Evolutionary conservation across 306 rosid species (phyloP).

Genomic region (Benincasa hispida): DNA sequence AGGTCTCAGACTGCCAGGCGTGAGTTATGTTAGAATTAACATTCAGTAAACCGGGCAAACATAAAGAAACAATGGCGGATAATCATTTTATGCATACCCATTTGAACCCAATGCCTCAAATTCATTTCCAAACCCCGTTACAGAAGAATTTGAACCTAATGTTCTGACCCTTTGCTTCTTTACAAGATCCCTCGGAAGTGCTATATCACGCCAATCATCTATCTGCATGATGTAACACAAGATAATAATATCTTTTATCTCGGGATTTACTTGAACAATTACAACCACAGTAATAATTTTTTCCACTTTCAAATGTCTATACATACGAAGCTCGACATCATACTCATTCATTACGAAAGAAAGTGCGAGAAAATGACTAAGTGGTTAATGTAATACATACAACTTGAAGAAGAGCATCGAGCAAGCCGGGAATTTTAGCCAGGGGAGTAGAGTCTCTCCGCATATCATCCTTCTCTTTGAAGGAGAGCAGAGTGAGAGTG

Average conservation of each 20-base stretch:
- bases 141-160: conserved; percentile 60
- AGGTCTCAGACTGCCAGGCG: conserved; percentile 38
- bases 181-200: conserved; percentile 56
- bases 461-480: conserved; percentile 87
- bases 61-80: not conserved
- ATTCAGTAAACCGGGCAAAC: not conserved
- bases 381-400: conserved; percentile 32
- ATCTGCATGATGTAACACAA: conserved; percentile 34
- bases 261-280: not conserved
- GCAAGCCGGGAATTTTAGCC: conserved; percentile 80
- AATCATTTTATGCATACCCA: conserved; percentile 36
- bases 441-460: conserved; percentile 79
- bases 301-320: not conserved
- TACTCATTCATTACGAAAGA: not conserved
- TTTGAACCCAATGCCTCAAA: conserved; percentile 51
- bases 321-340: not conserved
- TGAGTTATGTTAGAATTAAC: conserved; percentile 19
- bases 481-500: conserved; percentile 77
- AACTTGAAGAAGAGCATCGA: conserved; percentile 93
- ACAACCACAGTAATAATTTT: not conserved
- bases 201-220: conserved; percentile 96
- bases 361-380: not conserved
- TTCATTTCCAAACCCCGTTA: conserved; percentile 81
- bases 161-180: conserved; percentile 53
- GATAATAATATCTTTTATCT: not conserved